Percentiles rank a stretch among this genome's conserved stretches.
These are phyloP conservation scores for Coccomyxa subellipsoidea DNA, from an alignment of 163 green algal genomes.

Conservation along the genomic window DNA sequence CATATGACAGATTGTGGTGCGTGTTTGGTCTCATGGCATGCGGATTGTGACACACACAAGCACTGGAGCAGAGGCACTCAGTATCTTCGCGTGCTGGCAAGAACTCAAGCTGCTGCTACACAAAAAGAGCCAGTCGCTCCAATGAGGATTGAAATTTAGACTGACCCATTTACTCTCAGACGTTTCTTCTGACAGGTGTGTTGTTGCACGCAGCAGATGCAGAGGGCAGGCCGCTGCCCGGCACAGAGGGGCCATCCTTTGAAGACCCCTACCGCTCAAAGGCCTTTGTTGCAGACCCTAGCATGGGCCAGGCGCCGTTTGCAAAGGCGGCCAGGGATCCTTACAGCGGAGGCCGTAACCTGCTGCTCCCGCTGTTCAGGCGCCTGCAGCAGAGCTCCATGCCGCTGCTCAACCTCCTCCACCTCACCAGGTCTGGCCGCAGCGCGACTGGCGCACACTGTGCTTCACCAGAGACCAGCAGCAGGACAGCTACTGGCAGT, in stretches of 20 bases:
- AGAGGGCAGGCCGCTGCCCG: neutral
- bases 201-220: neutral
- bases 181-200: no score
- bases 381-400: neutral
- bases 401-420: neutral
- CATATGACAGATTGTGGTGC: no score
- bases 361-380: constrained; percentile 6
- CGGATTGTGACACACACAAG: no score
- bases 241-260: neutral
- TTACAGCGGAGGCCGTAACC: neutral
- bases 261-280: neutral
- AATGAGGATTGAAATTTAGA: no score
- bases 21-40: no score
- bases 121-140: no score
- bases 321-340: neutral
- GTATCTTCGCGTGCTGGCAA: no score
- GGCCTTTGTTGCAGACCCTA: neutral
- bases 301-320: neutral
- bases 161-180: no score
- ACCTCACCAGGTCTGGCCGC: neutral
- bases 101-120: neutral
- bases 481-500: neutral
- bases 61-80: no score
- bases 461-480: neutral
- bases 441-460: neutral